A percentile compares a stretch with the other conserved stretches of the same genome.
Evolutionary conservation across 805 yeast genomes (phyloP).

Genomic region (Jamesozyma spencerorum): DNA sequence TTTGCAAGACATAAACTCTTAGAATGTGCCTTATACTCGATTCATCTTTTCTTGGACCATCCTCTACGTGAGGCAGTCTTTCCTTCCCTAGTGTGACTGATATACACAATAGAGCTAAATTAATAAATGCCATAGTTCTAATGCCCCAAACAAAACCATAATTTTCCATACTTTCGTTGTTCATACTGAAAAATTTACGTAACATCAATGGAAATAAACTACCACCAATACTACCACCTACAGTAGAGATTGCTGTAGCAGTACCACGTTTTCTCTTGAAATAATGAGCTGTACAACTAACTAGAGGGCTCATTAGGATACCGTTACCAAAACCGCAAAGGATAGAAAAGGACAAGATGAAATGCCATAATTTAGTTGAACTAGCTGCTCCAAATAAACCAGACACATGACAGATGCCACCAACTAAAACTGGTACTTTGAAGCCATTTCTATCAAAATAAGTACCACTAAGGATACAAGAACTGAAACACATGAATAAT

Average conservation of each 20-base stretch:
- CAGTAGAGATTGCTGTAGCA: conserved; percentile 40
- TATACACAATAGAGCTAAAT: conserved; percentile 30
- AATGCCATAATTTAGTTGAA: conserved; percentile 46
- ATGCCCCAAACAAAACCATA: conserved; percentile 50
- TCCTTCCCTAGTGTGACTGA: conserved; percentile 34
- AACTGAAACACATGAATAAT: conserved; percentile 39
- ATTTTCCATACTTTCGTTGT: conserved; percentile 16
- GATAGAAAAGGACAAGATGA: conserved; percentile 47
- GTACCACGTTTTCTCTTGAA: conserved; percentile 48
- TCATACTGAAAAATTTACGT: conserved; percentile 33
- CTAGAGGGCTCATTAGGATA: conserved; percentile 44
- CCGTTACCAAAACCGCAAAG: conserved; percentile 51
- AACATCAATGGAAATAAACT: conserved; percentile 45
- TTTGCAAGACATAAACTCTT: conserved; percentile 25
- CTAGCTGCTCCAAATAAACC: conserved; percentile 48
- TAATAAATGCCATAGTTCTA: conserved; percentile 40
- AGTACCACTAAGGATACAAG: conserved; percentile 47
- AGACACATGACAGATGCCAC: conserved; percentile 35
- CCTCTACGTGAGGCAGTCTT: conserved; percentile 37
- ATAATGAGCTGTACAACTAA: conserved; percentile 58
- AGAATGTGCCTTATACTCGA: conserved; percentile 17
- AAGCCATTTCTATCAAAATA: conserved; percentile 49
- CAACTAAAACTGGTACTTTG: conserved; percentile 33
- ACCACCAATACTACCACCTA: conserved; percentile 50
- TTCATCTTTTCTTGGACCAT: conserved; percentile 15